Evolutionary conservation across 176 grass and related monocot genomes (phyloP), one percentile per base, ranked within the genome.

Genomic region (Avena atlantica): DNA sequence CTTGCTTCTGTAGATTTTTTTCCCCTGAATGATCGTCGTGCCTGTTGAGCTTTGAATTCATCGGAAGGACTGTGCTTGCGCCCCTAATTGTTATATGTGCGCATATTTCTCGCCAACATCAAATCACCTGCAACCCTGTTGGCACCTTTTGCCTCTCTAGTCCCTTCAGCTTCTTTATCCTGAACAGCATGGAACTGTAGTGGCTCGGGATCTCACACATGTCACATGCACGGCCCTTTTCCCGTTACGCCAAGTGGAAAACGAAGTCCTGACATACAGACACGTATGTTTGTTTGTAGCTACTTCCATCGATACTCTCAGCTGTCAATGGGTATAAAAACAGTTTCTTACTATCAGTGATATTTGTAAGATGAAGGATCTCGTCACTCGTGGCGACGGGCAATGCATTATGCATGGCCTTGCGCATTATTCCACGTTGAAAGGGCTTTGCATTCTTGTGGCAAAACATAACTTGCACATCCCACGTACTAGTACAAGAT

Each of bases 91-190:
- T 79, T 8, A 83, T 70, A 34, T n/a, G 52, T 70, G 48, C 20
- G 52, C 31, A 3, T 86, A 3, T 86, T 82, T 49, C 45, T 83
- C 83, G 9, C 51, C 84, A 63, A 69, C 83, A 89, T 89, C 88
- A 68, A 85, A 81, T 85, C 83, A 89, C 69, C 88, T 85, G 83
- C 77, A 29, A 36, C 23, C 61, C 61, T 78, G 88, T 63, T 86
- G 78, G 60, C 2, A 9, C 42, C 79, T 90, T 90, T 90, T 78
- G 63, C 84, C 71, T 78, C 79, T 86, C 6, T 86, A 78, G 89
- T 86, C 79, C 44, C 84, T 83, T 90, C 84, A 71, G 12, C 64
- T 1, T 12, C 63, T 69, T 63, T 63, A 71, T 72, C 84, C 44
- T 52, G 12, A 83, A 83, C 70, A 86, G 78, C 53, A 61, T 61